Evolutionary conservation across 2,329 filamentous ascomycete genomes (phyloP).

Genomic region (Alternaria triticina): DNA sequence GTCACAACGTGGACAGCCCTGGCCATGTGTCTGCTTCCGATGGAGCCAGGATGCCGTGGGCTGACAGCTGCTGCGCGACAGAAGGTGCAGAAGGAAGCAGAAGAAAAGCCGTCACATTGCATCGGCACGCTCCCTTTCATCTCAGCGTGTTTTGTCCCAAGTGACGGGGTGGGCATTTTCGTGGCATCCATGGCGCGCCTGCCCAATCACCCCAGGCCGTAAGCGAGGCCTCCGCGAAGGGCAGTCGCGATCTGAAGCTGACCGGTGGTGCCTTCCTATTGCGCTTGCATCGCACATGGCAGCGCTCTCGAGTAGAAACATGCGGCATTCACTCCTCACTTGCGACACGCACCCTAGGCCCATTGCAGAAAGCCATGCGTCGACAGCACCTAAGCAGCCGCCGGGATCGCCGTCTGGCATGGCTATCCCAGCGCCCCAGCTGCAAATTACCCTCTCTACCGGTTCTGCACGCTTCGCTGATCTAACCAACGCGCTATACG

Average conservation of each 20-base stretch:
- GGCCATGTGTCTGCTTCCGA: conserved; percentile 1
- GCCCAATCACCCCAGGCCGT: conserved; percentile 29
- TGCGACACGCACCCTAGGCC: not conserved
- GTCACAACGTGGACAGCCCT: conserved; percentile 29
- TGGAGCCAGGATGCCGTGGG: not conserved
- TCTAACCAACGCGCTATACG: conserved; percentile 4
- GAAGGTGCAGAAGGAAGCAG: not conserved
- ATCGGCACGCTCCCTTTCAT: conserved; percentile 24
- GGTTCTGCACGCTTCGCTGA: conserved; percentile 32
- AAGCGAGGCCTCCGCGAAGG: conserved; percentile 28
- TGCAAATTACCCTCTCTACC: conserved; percentile 25
- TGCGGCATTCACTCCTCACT: not conserved
- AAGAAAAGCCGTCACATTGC: conserved; percentile 3
- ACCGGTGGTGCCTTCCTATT: conserved; percentile 15
- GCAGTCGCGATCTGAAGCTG: conserved; percentile 16
- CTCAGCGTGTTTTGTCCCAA: conserved; percentile 24
- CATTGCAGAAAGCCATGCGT: not conserved
- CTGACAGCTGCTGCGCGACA: conserved; percentile 15
- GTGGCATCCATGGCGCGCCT: conserved; percentile 20
- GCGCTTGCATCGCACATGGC: conserved; percentile 4
- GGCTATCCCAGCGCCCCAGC: not conserved
- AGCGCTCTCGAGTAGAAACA: conserved; percentile 7
- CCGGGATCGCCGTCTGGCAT: not conserved
- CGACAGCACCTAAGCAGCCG: not conserved
- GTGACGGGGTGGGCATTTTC: conserved; percentile 13